A percentile compares a stretch with the other conserved stretches of the same genome.
These are phyloP conservation scores for Lycium ferocissimum DNA, from an alignment of 257 asterid genomes.

Conservation along the genomic window DNA sequence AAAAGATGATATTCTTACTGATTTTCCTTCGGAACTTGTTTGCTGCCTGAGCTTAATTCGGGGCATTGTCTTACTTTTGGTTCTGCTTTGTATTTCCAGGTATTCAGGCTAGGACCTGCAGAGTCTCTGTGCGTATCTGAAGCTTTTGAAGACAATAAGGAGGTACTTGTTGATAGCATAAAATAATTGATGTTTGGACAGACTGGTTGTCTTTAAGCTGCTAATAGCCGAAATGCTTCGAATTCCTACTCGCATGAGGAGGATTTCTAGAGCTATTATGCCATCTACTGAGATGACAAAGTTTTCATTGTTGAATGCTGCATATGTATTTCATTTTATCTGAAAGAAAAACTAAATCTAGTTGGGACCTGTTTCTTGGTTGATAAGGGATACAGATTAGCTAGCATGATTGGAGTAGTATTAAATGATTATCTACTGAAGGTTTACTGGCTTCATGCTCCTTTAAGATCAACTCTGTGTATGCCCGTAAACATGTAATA, in stretches of 20 bases:
- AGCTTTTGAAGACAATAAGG: conserved; percentile 65
- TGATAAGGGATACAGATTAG: background rate
- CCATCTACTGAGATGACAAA: conserved; percentile 29
- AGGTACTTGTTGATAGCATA: conserved; percentile 46
- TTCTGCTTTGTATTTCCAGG: conserved; percentile 54
- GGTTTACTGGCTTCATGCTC: conserved; percentile 10
- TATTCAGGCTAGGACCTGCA: conserved; percentile 69
- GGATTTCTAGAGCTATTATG: background rate
- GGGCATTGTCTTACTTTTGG: conserved; percentile 15
- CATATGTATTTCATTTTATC: background rate
- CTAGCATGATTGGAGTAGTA: conserved; percentile 9
- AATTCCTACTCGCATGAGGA: background rate
- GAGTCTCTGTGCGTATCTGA: conserved; percentile 77
- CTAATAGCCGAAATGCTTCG: background rate
- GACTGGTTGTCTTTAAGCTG: background rate
- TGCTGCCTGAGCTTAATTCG: background rate
- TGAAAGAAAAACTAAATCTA: background rate
- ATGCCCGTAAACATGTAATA: background rate
- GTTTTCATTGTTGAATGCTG: background rate
- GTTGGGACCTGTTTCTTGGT: background rate
- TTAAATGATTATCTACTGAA: background rate
- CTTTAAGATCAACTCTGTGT: background rate
- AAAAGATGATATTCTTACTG: background rate
- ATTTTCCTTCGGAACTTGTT: background rate
- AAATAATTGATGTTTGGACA: background rate